Conservation (phyloP, 371 early-diverging fungal species). For the Mucor lusitanicus region DNA sequence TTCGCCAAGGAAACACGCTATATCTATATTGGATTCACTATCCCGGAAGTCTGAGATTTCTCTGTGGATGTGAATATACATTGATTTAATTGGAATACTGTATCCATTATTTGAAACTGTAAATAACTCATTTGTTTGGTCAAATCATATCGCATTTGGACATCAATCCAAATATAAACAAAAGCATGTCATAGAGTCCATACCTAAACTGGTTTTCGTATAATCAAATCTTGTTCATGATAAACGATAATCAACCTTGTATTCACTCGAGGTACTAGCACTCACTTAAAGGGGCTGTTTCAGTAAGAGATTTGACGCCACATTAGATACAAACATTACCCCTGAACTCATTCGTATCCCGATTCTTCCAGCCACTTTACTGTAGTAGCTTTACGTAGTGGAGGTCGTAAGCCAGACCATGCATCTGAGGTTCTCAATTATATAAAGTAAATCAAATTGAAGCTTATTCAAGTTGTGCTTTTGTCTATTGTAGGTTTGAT, state of each 20-base stretch:
- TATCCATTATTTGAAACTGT: not conserved
- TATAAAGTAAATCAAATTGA: no score
- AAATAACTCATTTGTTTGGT: not conserved
- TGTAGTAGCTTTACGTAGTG: no score
- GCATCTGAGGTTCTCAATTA: no score
- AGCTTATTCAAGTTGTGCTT: no score
- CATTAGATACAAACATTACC: not conserved
- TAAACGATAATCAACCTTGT: not conserved
- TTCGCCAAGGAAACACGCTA: not conserved
- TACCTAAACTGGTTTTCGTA: not conserved
- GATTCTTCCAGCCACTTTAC: not conserved
- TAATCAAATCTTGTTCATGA: not conserved
- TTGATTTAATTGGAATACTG: not conserved
- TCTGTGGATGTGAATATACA: not conserved
- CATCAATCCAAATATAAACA: not conserved
- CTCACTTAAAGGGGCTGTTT: not conserved
- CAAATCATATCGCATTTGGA: not conserved
- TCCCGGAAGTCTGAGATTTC: not conserved
- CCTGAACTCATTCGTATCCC: not conserved
- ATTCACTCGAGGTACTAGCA: not conserved
- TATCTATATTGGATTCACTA: not conserved
- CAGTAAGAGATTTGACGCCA: not conserved
- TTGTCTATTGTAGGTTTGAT: no score
- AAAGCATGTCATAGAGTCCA: not conserved
- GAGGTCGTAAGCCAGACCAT: no score